Evolutionary conservation across 192 early-diverging fungal species (phyloP).

Genomic region (Coemansia sp.): DNA sequence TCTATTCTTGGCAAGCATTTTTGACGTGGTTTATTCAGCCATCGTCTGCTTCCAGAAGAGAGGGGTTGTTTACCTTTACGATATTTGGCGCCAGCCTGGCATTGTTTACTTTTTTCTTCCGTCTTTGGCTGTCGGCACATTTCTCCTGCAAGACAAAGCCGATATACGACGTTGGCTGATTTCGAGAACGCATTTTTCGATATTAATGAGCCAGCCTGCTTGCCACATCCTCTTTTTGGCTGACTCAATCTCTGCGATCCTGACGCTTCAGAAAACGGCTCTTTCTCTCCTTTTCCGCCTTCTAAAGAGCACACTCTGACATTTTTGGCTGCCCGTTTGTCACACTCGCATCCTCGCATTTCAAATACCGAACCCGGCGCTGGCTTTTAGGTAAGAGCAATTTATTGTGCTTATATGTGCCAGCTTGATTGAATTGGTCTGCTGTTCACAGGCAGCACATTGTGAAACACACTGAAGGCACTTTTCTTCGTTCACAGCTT

Average conservation of each 20-base stretch:
- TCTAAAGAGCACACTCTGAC: neutral
- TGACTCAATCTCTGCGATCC: conserved; percentile 5
- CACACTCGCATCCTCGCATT: neutral
- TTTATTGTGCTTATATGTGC: conserved; percentile 1
- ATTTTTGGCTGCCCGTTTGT: neutral
- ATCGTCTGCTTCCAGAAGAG: conserved; percentile 1
- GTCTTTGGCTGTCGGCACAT: neutral
- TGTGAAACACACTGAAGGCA: neutral
- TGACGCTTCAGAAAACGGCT: neutral
- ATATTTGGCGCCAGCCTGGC: neutral
- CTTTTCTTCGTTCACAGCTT: neutral
- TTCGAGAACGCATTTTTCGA: conserved; percentile 1
- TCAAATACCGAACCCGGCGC: neutral
- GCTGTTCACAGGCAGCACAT: conserved; percentile 1
- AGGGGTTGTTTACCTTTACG: conserved; percentile 13
- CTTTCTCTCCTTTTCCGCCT: neutral
- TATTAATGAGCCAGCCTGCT: conserved; percentile 7
- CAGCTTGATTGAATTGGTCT: neutral
- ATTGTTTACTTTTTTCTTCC: conserved; percentile 12
- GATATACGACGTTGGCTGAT: neutral
- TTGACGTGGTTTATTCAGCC: conserved; percentile 4
- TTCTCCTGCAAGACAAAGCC: conserved; percentile 1
- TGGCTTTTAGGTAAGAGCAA: neutral
- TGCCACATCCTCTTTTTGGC: neutral
- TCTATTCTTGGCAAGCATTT: conserved; percentile 2